These are phyloP conservation scores for Lactifluus subvellereus DNA, from an alignment of 768 basidiomycete genomes.

Conservation along the genomic window DNA sequence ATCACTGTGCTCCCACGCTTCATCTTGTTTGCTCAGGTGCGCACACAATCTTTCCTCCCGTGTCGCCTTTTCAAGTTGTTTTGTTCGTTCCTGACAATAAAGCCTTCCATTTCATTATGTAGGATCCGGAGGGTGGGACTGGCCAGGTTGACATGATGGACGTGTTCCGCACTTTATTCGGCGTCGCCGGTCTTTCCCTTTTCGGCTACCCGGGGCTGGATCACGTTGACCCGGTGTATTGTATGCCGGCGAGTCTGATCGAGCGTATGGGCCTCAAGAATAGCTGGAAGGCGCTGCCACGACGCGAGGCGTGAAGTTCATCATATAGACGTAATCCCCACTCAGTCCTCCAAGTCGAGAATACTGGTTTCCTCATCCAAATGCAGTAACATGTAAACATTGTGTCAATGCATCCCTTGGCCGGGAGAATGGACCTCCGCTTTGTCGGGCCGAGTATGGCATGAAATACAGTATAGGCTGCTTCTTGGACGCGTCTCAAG, in stretches of 20 bases:
- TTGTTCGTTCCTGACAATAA: neutral
- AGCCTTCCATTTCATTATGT: conserved; percentile 14
- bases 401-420: neutral
- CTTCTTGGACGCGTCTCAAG: neutral
- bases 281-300: conserved; percentile 52
- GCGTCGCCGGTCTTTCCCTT: conserved; percentile 78
- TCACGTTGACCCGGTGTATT: conserved; percentile 91
- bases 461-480: too few species aligned
- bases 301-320: conserved; percentile 26
- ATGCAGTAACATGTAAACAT: neutral
- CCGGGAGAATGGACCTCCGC: neutral
- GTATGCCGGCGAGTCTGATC: conserved; percentile 82
- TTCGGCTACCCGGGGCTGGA: conserved; percentile 80
- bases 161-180: conserved; percentile 96
- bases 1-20: conserved; percentile 70
- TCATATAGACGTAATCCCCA: neutral
- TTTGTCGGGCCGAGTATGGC: neutral
- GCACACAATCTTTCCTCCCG: neutral
- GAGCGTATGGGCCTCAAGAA: conserved; percentile 65
- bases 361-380: neutral
- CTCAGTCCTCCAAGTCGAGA: neutral
- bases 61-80: too few species aligned
- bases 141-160: conserved; percentile 91
- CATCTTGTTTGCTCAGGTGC: conserved; percentile 82
- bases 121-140: conserved; percentile 86